These are phyloP conservation scores for Scleroderma citrinum DNA, from an alignment of 768 basidiomycete species.

Conservation along the genomic window DNA sequence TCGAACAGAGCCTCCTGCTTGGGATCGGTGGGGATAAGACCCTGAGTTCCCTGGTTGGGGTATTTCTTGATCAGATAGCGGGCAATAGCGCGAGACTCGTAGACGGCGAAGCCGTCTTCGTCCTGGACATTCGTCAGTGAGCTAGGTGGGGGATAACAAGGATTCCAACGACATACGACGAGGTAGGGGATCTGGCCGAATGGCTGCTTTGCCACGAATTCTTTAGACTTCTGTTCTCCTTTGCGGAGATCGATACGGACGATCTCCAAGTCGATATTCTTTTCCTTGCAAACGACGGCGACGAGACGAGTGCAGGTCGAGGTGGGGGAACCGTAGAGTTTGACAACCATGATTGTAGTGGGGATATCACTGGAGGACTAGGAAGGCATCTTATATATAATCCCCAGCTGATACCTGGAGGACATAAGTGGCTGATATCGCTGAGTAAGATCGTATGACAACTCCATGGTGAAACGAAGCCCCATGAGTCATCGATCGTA, in stretches of 20 bases:
- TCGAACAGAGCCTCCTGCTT: conserved; percentile 29
- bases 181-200: conserved; percentile 50
- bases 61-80: conserved; percentile 57
- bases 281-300: conserved; percentile 47
- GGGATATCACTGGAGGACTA: not conserved
- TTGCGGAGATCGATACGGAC: conserved; percentile 37
- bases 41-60: conserved; percentile 39
- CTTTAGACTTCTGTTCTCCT: conserved; percentile 41
- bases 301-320: conserved; percentile 52
- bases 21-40: conserved; percentile 42
- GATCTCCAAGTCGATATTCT: conserved; percentile 50
- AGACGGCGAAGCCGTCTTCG: conserved; percentile 59
- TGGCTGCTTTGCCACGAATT: conserved; percentile 47
- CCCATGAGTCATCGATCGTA: too few species aligned
- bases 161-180: conserved; percentile 7
- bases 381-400: not conserved
- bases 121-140: conserved; percentile 25
- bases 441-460: too few species aligned
- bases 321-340: conserved; percentile 25
- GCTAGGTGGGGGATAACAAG: not conserved
- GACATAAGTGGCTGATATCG: too few species aligned
- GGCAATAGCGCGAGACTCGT: conserved; percentile 55
- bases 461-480: too few species aligned
- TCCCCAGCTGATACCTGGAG: too few species aligned
- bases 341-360: conserved; percentile 29